These are phyloP conservation scores for Dothideomycetes sp. DNA, from an alignment of 2,329 filamentous ascomycete species.

Conservation along the genomic window DNA sequence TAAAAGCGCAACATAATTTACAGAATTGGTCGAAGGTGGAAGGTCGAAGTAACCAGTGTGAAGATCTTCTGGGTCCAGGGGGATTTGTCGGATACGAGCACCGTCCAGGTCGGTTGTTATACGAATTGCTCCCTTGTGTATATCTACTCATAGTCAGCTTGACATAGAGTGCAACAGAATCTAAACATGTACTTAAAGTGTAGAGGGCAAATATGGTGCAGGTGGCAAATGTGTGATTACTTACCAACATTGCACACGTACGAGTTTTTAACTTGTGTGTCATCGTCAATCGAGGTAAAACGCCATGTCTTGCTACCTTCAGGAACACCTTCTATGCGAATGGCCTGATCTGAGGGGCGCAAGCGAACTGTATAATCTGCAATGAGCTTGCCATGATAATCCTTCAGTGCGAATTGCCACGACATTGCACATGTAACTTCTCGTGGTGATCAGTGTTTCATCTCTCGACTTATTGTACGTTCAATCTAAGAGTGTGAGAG, in stretches of 20 bases:
- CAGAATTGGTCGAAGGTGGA: background rate
- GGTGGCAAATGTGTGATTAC: background rate
- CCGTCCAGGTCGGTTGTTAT: background rate
- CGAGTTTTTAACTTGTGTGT: conserved; percentile 4
- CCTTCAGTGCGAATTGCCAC: no score
- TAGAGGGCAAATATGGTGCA: background rate
- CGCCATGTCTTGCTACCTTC: background rate
- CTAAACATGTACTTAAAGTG: background rate
- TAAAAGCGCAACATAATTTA: background rate
- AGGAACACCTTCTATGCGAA: conserved; percentile 1
- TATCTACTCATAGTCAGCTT: background rate
- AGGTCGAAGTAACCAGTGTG: background rate
- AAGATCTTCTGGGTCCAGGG: background rate
- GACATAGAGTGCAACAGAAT: background rate
- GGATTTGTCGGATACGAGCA: background rate
- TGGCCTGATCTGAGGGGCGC: no score
- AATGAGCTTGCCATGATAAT: background rate
- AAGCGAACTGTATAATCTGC: no score
- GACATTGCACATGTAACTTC: no score
- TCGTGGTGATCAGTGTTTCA: no score
- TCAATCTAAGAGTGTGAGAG: no score
- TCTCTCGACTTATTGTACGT: no score
- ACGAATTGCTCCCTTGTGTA: background rate
- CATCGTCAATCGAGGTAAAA: background rate
- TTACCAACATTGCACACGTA: conserved; percentile 5